A percentile compares a stretch with the other conserved stretches of the same genome.
Conservation (phyloP, 2,329 filamentous ascomycete species). For the Pyricularia grisea region DNA sequence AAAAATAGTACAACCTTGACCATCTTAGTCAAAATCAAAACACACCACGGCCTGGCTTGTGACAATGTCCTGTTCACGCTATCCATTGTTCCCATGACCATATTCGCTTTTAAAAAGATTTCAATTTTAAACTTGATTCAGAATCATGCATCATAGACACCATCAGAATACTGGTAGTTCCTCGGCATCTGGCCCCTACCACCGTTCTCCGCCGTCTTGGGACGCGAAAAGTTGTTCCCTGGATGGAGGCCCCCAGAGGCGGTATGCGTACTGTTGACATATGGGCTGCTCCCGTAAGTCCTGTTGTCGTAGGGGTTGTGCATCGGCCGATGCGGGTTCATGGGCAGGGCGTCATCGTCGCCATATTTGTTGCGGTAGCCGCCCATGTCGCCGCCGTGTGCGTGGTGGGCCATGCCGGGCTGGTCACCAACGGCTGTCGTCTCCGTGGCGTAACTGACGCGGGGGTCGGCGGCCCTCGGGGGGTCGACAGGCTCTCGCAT, state of each 20-base stretch:
- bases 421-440: constrained; percentile 17
- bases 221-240: background rate
- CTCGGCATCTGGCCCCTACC: background rate
- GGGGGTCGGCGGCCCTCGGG: constrained; percentile 4
- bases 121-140: background rate
- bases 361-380: constrained; percentile 8
- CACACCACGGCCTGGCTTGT: background rate
- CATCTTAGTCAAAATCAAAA: no score
- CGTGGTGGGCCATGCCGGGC: constrained; percentile 16
- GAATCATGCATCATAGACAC: constrained; percentile 7
- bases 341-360: constrained; percentile 4
- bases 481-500: constrained; percentile 10
- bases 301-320: constrained; percentile 1
- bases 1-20: background rate
- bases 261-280: constrained; percentile 3
- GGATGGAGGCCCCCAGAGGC: background rate
- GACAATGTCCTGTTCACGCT: background rate
- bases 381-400: constrained; percentile 19
- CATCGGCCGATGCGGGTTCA: background rate
- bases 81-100: background rate
- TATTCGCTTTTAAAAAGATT: background rate
- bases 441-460: constrained; percentile 26
- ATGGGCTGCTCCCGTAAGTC: background rate
- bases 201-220: background rate
- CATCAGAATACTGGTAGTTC: constrained; percentile 7